A percentile compares a stretch with the other conserved stretches of the same genome.
Evolutionary conservation across 2,329 filamentous ascomycete species (phyloP).

Genomic region (Colletotrichum sp.): DNA sequence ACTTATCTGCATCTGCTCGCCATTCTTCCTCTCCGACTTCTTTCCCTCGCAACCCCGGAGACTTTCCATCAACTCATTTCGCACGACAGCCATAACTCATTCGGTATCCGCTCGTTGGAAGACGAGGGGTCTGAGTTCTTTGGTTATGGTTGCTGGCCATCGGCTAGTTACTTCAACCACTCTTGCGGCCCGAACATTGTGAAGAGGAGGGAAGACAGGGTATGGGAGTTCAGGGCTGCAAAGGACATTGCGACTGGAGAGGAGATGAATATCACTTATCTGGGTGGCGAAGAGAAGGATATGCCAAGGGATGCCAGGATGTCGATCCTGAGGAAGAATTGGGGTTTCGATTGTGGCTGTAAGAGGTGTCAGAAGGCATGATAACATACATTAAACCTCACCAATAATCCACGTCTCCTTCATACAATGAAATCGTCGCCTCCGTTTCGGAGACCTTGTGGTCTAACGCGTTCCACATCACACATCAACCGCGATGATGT

Average conservation of each 20-base stretch:
- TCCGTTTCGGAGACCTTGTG: neutral
- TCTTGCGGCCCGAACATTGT: slow-evolving; percentile 8
- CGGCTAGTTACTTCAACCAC: slow-evolving; percentile 17
- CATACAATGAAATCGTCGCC: neutral
- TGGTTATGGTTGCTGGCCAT: slow-evolving; percentile 14
- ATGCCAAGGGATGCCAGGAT: neutral
- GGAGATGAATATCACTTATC: slow-evolving; percentile 11
- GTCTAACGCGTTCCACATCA: neutral
- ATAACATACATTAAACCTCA: neutral
- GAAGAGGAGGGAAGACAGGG: slow-evolving; percentile 4
- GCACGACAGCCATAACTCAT: slow-evolving; percentile 14
- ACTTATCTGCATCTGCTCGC: slow-evolving; percentile 17
- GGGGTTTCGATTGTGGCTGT: slow-evolving; percentile 15
- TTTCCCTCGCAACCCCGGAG: slow-evolving; percentile 3
- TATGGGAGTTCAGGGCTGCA: slow-evolving; percentile 8
- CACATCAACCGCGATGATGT: neutral
- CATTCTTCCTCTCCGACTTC: neutral
- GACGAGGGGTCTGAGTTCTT: slow-evolving; percentile 20
- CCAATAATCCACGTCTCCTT: neutral
- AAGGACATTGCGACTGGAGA: neutral
- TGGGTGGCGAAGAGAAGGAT: slow-evolving; percentile 8
- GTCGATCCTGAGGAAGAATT: slow-evolving; percentile 1
- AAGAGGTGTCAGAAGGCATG: neutral
- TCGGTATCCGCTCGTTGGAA: slow-evolving; percentile 14
- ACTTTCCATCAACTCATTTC: slow-evolving; percentile 1